A percentile compares a stretch with the other conserved stretches of the same genome.
phyloP scores from a whole-genome alignment of 2,329 filamentous ascomycete species.

The Botryosphaeria dothidea region DNA sequence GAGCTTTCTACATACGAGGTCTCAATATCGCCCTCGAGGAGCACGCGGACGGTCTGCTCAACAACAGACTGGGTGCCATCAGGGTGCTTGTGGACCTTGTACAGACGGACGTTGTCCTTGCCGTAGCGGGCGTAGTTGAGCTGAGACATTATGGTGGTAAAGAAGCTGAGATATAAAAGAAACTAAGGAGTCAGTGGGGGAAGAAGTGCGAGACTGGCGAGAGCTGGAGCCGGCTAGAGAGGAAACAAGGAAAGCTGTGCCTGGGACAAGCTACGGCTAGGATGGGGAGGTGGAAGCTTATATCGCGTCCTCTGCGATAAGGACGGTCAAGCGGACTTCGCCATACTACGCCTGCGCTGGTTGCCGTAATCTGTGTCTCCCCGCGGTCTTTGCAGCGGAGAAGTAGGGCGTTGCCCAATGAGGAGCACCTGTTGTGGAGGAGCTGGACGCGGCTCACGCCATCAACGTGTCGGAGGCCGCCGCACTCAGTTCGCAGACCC shows the following conservation, averaged over 20 bases:
- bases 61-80: constrained; percentile 81
- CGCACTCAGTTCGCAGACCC: constrained; percentile 18
- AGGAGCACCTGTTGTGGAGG: constrained; percentile 9
- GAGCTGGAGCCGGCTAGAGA: not conserved
- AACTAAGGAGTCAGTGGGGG: not conserved
- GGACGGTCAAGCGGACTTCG: constrained; percentile 16
- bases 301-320: constrained; percentile 15
- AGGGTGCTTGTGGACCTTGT: constrained; percentile 85
- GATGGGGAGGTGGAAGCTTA: constrained; percentile 8
- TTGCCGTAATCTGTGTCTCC: constrained; percentile 5
- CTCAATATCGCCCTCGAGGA: constrained; percentile 91
- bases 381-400: constrained; percentile 10
- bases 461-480: constrained; percentile 18
- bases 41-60: constrained; percentile 91
- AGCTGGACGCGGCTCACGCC: constrained; percentile 19
- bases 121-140: constrained; percentile 70
- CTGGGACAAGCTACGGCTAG: not conserved
- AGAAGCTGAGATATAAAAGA: not conserved
- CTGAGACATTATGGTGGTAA: constrained; percentile 40
- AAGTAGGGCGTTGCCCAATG: constrained; percentile 2
- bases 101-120: constrained; percentile 98
- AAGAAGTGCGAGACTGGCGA: not conserved
- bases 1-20: constrained; percentile 56
- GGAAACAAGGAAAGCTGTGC: not conserved
- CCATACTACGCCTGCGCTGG: constrained; percentile 11